Conservation (phyloP, 352 stramenopile genomes). For the Globisporangium heterothallicum region DNA sequence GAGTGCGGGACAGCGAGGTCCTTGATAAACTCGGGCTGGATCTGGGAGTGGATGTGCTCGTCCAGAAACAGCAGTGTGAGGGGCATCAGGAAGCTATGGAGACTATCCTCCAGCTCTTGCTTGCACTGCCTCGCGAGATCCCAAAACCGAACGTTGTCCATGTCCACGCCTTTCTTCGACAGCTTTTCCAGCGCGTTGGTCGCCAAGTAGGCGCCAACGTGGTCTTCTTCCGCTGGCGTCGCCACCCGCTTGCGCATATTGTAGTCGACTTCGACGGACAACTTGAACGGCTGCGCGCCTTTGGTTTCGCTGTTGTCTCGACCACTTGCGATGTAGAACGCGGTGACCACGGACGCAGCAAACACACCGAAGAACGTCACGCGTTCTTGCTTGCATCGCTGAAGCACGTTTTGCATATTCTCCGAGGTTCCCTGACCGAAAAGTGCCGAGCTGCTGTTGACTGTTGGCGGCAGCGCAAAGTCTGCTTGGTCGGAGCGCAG, state of each 20-base stretch:
- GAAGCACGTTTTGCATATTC: conserved; percentile 27
- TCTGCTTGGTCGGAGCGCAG: conserved; percentile 26
- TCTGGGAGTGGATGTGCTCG: background rate
- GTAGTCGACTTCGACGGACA: background rate
- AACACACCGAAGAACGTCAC: conserved; percentile 32
- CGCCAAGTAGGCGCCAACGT: background rate
- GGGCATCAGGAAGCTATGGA: conserved; percentile 4
- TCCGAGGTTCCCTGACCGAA: conserved; percentile 32
- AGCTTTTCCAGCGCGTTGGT: background rate
- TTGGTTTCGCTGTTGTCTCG: background rate
- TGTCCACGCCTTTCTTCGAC: background rate
- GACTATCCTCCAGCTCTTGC: conserved; percentile 2
- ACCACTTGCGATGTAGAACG: background rate
- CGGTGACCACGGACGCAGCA: conserved; percentile 15
- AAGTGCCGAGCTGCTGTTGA: conserved; percentile 26
- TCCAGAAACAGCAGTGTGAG: conserved; percentile 1
- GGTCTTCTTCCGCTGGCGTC: background rate
- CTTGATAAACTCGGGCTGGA: background rate
- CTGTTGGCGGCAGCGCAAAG: conserved; percentile 18
- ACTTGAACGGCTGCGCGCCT: background rate
- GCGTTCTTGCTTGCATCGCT: conserved; percentile 31
- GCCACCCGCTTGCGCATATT: conserved; percentile 4
- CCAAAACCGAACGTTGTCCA: conserved; percentile 7
- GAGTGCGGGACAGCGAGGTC: background rate
- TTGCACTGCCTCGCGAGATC: conserved; percentile 11